A percentile compares a stretch with the other conserved stretches of the same genome.
phyloP scores from a whole-genome alignment of 768 basidiomycete genomes.

The Cyclocybe aegerita region DNA sequence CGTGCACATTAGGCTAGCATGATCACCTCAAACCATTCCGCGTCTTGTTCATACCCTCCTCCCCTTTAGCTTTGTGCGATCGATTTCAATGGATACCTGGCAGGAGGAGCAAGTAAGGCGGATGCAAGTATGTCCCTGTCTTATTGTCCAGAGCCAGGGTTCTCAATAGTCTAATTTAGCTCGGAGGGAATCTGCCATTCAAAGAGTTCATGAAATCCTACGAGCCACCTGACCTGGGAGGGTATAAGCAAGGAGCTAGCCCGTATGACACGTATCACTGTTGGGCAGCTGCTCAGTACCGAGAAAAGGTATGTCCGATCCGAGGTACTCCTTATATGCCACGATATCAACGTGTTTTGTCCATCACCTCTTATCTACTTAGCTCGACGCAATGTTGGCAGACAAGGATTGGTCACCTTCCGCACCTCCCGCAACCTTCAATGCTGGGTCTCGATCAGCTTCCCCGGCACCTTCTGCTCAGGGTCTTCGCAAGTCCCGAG shows the following conservation, averaged over 20 bases:
- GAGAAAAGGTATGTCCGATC: slow-evolving; percentile 70
- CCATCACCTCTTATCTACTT: slow-evolving; percentile 19
- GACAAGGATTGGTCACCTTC: slow-evolving; percentile 81
- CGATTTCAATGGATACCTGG: slow-evolving; percentile 97
- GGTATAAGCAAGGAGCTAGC: slow-evolving; percentile 61
- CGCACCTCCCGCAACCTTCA: slow-evolving; percentile 54
- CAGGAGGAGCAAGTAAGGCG: slow-evolving; percentile 82
- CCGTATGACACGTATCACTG: slow-evolving; percentile 83
- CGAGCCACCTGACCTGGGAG: slow-evolving; percentile 62
- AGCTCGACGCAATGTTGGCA: slow-evolving; percentile 79
- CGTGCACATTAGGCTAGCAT: slow-evolving; percentile 79
- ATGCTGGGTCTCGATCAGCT: slow-evolving; percentile 36
- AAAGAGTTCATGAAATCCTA: slow-evolving; percentile 76
- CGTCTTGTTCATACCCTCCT: slow-evolving; percentile 20
- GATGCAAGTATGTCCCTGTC: slow-evolving; percentile 70
- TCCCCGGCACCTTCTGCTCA: slow-evolving; percentile 70
- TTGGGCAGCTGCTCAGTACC: slow-evolving; percentile 94
- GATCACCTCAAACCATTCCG: slow-evolving; percentile 12
- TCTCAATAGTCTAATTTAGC: slow-evolving; percentile 36
- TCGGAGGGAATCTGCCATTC: slow-evolving; percentile 88
- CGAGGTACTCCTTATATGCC: slow-evolving; percentile 5
- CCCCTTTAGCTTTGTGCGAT: slow-evolving; percentile 76
- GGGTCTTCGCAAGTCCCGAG: slow-evolving; percentile 85
- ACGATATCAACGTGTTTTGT: slow-evolving; percentile 9
- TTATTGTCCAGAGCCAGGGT: slow-evolving; percentile 2